A percentile compares a stretch with the other conserved stretches of the same genome.
Evolutionary conservation across 192 early-diverging fungal species (phyloP).

Genomic region (Entomortierella chlamydospora): DNA sequence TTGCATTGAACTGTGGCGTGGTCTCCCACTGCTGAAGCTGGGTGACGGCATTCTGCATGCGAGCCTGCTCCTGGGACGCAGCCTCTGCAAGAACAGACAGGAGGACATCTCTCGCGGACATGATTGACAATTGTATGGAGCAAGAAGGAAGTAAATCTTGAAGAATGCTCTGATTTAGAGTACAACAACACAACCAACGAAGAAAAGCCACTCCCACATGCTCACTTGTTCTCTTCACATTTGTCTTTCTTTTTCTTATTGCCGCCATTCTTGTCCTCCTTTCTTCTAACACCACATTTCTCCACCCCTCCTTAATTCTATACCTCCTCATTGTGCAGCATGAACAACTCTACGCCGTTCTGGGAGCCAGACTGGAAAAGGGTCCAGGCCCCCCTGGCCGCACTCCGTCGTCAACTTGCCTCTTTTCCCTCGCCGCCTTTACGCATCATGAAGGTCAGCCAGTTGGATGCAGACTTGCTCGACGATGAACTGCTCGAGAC

Average conservation of each 20-base stretch:
- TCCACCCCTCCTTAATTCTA: background rate
- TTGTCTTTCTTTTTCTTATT: background rate
- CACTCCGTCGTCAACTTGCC: constrained; percentile 62
- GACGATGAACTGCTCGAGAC: constrained; percentile 81
- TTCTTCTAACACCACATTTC: background rate
- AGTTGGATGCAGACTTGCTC: constrained; percentile 87
- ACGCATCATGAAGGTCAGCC: constrained; percentile 79
- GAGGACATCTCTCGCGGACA: constrained; percentile 59
- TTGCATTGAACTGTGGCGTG: constrained; percentile 76
- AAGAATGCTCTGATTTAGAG: no score
- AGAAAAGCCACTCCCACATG: constrained; percentile 8
- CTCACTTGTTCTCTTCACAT: background rate
- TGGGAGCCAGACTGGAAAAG: constrained; percentile 65
- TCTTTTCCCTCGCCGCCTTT: constrained; percentile 64
- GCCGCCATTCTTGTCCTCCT: background rate
- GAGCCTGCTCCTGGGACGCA: constrained; percentile 73
- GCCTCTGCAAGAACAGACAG: constrained; percentile 68
- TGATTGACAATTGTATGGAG: constrained; percentile 9
- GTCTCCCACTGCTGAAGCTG: constrained; percentile 78
- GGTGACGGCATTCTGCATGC: constrained; percentile 73
- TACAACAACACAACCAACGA: background rate
- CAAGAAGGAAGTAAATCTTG: no score
- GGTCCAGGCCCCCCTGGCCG: constrained; percentile 60
- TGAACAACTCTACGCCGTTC: constrained; percentile 41
- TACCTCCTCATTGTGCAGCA: background rate